Conservation (phyloP, 202 grass and related monocot species). For the Brachypodium distachyon region DNA sequence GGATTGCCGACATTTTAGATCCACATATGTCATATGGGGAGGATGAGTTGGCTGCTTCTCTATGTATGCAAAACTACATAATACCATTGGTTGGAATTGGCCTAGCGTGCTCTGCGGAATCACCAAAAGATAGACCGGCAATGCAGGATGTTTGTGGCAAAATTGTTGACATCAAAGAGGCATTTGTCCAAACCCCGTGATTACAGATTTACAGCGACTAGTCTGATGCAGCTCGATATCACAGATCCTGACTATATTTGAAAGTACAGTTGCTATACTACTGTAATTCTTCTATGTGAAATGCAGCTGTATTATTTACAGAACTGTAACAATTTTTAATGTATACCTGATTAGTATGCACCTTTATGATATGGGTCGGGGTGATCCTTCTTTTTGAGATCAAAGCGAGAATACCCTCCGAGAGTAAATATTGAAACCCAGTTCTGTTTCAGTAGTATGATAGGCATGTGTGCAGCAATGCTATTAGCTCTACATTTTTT, state of each 20-base stretch:
- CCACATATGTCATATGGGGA: conserved; percentile 10
- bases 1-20: conserved; percentile 28
- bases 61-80: not conserved
- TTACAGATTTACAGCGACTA: not conserved
- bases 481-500: not conserved
- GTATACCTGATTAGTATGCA: not conserved
- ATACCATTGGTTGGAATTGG: conserved; percentile 22
- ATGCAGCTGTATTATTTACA: not conserved
- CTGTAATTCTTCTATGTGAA: not conserved
- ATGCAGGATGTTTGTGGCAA: conserved; percentile 6
- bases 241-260: not conserved
- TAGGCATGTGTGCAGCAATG: not conserved
- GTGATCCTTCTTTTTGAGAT: not conserved
- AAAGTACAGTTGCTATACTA: not conserved
- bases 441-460: not conserved
- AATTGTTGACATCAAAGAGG: conserved; percentile 14
- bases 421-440: not conserved
- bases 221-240: not conserved
- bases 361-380: not conserved
- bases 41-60: not conserved
- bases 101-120: conserved; percentile 31
- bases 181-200: conserved; percentile 5
- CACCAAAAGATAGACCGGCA: conserved; percentile 21
- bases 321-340: not conserved
- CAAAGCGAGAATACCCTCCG: not conserved